Percentiles rank a stretch among this genome's conserved stretches.
These are phyloP conservation scores for Litsea cubeba DNA, from an alignment of 164 flowering plant species.

Conservation along the genomic window DNA sequence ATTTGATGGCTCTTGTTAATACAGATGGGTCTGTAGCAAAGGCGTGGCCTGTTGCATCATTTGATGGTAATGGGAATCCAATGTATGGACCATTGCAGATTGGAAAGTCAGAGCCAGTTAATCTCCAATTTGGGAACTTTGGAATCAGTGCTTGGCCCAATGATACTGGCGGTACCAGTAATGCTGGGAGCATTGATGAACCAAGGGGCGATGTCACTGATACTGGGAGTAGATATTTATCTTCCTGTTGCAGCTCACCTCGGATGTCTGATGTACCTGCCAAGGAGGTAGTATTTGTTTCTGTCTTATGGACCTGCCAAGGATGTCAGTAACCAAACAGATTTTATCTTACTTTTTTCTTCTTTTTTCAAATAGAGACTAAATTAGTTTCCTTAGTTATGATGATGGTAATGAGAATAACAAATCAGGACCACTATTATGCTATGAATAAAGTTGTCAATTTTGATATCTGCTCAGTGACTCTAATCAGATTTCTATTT, in stretches of 20 bases:
- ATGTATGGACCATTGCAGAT: constrained; percentile 67
- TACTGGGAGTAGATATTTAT: constrained; percentile 66
- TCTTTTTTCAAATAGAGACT: too few species aligned
- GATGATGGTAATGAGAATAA: too few species aligned
- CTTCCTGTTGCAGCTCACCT: constrained; percentile 91
- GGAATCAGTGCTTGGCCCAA: constrained; percentile 86
- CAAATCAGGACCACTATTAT: too few species aligned
- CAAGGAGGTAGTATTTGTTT: constrained; percentile 55
- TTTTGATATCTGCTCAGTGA: too few species aligned
- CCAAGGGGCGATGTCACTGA: constrained; percentile 62
- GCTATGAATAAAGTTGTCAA: too few species aligned
- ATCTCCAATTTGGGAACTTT: constrained; percentile 78
- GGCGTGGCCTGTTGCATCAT: constrained; percentile 74
- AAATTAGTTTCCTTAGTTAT: too few species aligned
- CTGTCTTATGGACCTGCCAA: background rate
- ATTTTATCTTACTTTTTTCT: too few species aligned
- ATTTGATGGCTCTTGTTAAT: constrained; percentile 80
- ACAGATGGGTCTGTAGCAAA: constrained; percentile 86
- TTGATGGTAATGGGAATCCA: constrained; percentile 45
- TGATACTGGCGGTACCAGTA: constrained; percentile 72
- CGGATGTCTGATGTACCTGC: constrained; percentile 70
- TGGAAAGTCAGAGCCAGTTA: constrained; percentile 73
- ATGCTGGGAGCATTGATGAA: constrained; percentile 75
- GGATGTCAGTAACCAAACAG: background rate
- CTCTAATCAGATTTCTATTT: too few species aligned